Percentiles rank a stretch among this genome's conserved stretches.
Evolutionary conservation across 2,329 filamentous ascomycete species (phyloP).

Genomic region (Amauroascus verrucosus): DNA sequence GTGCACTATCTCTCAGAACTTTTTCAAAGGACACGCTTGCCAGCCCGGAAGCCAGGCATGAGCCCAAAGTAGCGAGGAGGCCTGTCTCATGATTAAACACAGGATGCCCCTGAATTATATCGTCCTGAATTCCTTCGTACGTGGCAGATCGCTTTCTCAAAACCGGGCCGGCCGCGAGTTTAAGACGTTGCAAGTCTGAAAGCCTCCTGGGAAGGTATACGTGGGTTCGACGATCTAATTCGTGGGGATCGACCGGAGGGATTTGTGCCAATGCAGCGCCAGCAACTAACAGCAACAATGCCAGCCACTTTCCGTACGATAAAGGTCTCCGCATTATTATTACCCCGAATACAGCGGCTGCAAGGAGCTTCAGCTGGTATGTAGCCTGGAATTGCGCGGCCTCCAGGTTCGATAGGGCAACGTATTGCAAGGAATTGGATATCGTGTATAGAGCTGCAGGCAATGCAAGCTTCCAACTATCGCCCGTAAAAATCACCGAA

Average conservation of each 20-base stretch:
- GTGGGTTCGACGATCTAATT: constrained; percentile 49
- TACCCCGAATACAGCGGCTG: constrained; percentile 79
- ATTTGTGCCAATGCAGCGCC: constrained; percentile 82
- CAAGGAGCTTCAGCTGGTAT: constrained; percentile 89
- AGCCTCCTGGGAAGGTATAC: constrained; percentile 67
- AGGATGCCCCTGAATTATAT: constrained; percentile 43
- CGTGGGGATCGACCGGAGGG: constrained; percentile 50
- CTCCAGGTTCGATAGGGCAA: constrained; percentile 81
- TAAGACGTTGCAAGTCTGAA: constrained; percentile 46
- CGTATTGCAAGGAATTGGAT: constrained; percentile 88
- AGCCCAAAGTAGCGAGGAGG: constrained; percentile 63
- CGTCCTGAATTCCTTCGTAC: constrained; percentile 73
- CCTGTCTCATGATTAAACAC: constrained; percentile 71
- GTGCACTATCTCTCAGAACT: constrained; percentile 73
- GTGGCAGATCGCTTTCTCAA: constrained; percentile 67
- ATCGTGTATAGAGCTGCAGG: constrained; percentile 81
- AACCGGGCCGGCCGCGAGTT: constrained; percentile 37
- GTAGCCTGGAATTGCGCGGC: constrained; percentile 88
- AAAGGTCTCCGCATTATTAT: constrained; percentile 62
- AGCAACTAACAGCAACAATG: constrained; percentile 65
- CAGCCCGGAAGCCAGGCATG: constrained; percentile 70
- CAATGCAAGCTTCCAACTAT: constrained; percentile 90
- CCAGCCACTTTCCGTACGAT: constrained; percentile 64
- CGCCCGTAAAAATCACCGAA: constrained; percentile 70
- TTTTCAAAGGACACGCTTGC: constrained; percentile 66